These are phyloP conservation scores for Perilla frutescens DNA, from an alignment of 257 asterid species.

Conservation along the genomic window DNA sequence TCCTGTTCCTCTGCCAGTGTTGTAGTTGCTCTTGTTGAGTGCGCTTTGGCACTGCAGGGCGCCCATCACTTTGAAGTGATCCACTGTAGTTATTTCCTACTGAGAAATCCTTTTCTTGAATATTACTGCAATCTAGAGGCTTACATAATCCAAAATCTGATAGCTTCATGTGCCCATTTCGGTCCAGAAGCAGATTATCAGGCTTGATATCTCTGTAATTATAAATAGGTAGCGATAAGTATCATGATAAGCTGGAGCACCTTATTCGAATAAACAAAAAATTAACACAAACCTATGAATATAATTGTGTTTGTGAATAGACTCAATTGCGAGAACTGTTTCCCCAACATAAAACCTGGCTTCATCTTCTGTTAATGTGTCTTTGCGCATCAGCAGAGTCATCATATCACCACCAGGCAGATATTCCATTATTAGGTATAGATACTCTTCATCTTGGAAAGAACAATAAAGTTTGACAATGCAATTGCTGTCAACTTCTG, in stretches of 20 bases:
- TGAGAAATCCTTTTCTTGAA: constrained; percentile 92
- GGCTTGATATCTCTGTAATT: constrained; percentile 94
- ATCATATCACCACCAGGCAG: constrained; percentile 99
- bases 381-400: constrained; percentile 97
- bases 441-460: constrained; percentile 93
- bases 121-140: constrained; percentile 92
- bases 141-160: constrained; percentile 96
- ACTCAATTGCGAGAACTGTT: constrained; percentile 95
- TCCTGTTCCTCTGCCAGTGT: constrained; percentile 93
- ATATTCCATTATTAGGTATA: constrained; percentile 94
- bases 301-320: constrained; percentile 91
- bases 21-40: constrained; percentile 95
- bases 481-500: constrained; percentile 92
- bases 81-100: constrained; percentile 75
- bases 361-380: constrained; percentile 87
- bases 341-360: constrained; percentile 92
- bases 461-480: constrained; percentile 88
- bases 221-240: constrained; percentile 21
- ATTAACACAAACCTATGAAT: constrained; percentile 74
- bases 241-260: constrained; percentile 16
- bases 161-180: constrained; percentile 91
- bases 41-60: constrained; percentile 83
- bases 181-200: constrained; percentile 93
- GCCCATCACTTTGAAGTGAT: constrained; percentile 90
- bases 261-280: constrained; percentile 34